Evolutionary conservation across 179 eudicot genomes (phyloP).

Genomic region (Corrigiola litoralis): DNA sequence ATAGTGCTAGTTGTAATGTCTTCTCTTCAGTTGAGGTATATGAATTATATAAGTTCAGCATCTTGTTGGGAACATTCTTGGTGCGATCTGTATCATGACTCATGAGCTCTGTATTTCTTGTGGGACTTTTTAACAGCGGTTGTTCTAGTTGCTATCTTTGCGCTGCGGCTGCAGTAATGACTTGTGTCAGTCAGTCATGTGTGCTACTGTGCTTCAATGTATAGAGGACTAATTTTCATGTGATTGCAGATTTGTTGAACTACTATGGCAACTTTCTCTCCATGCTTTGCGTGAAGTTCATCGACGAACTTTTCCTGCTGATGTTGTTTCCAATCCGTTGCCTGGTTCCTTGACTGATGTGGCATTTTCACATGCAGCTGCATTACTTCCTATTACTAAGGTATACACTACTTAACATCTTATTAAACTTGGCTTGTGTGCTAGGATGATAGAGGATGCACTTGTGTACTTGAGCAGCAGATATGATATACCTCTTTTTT

Average conservation of each 20-base stretch:
- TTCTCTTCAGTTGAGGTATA: too few relatives aligned
- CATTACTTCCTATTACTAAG: slow-evolving; percentile 93
- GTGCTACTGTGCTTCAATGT: neutral
- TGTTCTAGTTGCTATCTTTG: neutral
- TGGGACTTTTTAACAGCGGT: neutral
- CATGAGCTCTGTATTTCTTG: too few relatives aligned
- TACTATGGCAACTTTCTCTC: slow-evolving; percentile 93
- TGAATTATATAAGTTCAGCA: too few relatives aligned
- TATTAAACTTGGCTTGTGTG: neutral
- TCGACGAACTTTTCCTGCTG: slow-evolving; percentile 84
- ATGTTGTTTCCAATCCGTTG: slow-evolving; percentile 85
- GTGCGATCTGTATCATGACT: too few relatives aligned
- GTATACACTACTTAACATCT: slow-evolving; percentile 27
- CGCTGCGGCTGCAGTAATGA: too few relatives aligned
- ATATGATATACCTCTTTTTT: slow-evolving; percentile 1
- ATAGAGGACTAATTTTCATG: neutral
- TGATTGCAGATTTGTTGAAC: slow-evolving; percentile 76
- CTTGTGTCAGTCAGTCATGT: neutral
- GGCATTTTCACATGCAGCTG: slow-evolving; percentile 98
- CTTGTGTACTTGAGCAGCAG: neutral
- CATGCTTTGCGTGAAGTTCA: slow-evolving; percentile 98
- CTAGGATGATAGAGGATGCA: slow-evolving; percentile 1
- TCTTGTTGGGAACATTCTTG: too few relatives aligned
- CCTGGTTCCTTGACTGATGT: slow-evolving; percentile 96
- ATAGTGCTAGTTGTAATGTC: too few relatives aligned